Evolutionary conservation across 495 filamentous ascomycete species (phyloP), one percentile per base, ranked within the genome.

Genomic region (Bombardia bombarda): DNA sequence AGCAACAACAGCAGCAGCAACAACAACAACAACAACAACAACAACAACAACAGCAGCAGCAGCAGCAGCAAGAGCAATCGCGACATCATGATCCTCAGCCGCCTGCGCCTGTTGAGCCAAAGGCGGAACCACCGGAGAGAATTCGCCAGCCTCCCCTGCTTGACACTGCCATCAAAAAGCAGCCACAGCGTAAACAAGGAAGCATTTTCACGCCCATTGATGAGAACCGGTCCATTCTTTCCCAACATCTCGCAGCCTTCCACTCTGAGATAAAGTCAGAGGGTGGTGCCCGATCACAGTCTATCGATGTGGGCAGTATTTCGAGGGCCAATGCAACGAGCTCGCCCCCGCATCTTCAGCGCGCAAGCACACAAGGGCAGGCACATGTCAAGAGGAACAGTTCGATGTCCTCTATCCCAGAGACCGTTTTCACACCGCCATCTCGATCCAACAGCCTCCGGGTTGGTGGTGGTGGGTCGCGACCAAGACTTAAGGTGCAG

Each of bases 201-300:
- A 95, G 89, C 61, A 97, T 97, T 40, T 97, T 95, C 53, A 98
- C 92, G 1, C 92, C 92, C 2, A 94, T 97, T 43, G 92, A 95
- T 51, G 90, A 95, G 56, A 86, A 82, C 45, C 78, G 86, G 34
- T 96, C 92, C 5, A 80, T 95, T 48, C 69, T 96, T 18, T 85
- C 85, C 12, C 84, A 87, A 42, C 87, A 95, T 63, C 84, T 92
- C 57, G 87, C 85, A 31, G 60, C 67, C 7, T 64, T 76, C 51
- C 50, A 71, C 50, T 40, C 66, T 20, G 57, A 73, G 21, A 44
- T 70, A 56, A 49, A 72, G 45, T 46, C 74, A 49, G 52, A 79
- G 57, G 26, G 53, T 40, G 43, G 60, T 52, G 45, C 56, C 32
- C 70, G 83, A 5, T 74, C 82, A 3, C 79, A 79, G 48, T 84